Conservation (phyloP, 139 green algal species). For the Tetradesmus obliquus region DNA sequence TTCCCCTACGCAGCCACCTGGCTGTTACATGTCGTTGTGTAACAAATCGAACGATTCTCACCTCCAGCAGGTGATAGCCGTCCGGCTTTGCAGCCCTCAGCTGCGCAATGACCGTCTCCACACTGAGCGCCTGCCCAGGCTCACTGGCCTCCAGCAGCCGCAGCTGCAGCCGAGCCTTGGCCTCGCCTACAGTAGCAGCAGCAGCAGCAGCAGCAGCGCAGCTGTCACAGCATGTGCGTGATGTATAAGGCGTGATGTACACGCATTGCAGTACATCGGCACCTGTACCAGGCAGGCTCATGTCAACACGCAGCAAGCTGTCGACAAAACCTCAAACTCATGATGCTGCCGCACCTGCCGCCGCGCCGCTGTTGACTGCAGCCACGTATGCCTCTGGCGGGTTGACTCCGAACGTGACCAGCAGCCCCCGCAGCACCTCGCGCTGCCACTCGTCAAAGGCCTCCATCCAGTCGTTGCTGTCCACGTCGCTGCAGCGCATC, state of each 20-base stretch:
- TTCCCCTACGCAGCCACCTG: no score
- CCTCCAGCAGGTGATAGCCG: not conserved
- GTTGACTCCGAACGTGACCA: not conserved
- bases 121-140: not conserved
- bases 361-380: not conserved
- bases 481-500: constrained; percentile 1
- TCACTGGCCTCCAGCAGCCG: not conserved
- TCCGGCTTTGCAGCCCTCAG: not conserved
- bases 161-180: not conserved
- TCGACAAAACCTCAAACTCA: not conserved
- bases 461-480: constrained; percentile 24
- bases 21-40: no score
- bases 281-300: no score
- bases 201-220: not conserved
- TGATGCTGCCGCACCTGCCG: not conserved
- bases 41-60: not conserved
- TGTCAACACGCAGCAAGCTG: not conserved
- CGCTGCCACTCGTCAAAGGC: constrained; percentile 38
- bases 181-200: not conserved
- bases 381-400: not conserved
- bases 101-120: not conserved
- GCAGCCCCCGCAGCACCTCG: constrained; percentile 11
- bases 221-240: not conserved
- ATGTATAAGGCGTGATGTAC: not conserved
- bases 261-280: no score